phyloP scores from a whole-genome alignment of 1,284 basidiomycete species.

The Albatrellus sp. region DNA sequence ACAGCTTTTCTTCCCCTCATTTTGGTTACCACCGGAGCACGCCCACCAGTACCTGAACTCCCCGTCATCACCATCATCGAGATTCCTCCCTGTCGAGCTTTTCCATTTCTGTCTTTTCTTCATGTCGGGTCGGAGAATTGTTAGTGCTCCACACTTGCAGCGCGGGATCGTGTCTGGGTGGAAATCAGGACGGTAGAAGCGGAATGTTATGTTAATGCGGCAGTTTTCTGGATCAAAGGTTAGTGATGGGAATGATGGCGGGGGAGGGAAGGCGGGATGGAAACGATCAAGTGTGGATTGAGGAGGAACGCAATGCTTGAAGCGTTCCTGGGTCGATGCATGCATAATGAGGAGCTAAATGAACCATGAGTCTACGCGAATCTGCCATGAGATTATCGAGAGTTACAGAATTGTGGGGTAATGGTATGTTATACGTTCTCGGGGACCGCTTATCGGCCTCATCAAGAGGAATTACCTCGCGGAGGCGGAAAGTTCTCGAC shows the following conservation, averaged over 20 bases:
- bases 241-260: slow-evolving; percentile 7
- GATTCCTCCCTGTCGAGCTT: not conserved
- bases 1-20: slow-evolving; percentile 79
- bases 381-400: not conserved
- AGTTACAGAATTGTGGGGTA: slow-evolving; percentile 73
- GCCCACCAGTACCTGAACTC: slow-evolving; percentile 70
- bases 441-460: slow-evolving; percentile 42
- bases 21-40: slow-evolving; percentile 73
- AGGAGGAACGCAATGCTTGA: slow-evolving; percentile 75
- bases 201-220: slow-evolving; percentile 83
- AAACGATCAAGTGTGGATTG: slow-evolving; percentile 69
- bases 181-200: slow-evolving; percentile 83
- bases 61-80: slow-evolving; percentile 5
- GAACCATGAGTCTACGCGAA: not conserved
- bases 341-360: slow-evolving; percentile 83
- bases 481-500: slow-evolving; percentile 62
- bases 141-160: slow-evolving; percentile 75
- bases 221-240: slow-evolving; percentile 38
- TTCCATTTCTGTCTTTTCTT: slow-evolving; percentile 36
- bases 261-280: slow-evolving; percentile 45
- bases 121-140: slow-evolving; percentile 70
- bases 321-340: slow-evolving; percentile 80
- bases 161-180: slow-evolving; percentile 51
- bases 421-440: slow-evolving; percentile 73
- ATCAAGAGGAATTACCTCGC: slow-evolving; percentile 56